Percentiles rank a stretch among this genome's conserved stretches.
Conservation (phyloP, 805 yeast genomes). For the Torulaspora microellipsoides region DNA sequence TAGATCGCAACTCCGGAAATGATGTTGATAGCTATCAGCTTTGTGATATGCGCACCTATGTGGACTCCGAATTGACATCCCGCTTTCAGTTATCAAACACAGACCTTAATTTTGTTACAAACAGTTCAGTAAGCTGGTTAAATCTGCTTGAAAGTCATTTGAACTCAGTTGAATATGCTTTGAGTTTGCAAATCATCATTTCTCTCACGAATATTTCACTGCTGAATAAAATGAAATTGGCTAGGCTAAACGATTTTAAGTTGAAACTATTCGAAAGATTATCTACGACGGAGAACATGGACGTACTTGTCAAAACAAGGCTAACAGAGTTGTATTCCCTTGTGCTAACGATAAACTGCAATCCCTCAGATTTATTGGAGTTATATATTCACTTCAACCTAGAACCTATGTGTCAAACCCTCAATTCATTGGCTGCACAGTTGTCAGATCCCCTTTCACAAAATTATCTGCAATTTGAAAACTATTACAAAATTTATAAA, state of each 20-base stretch:
- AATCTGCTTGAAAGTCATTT: conserved; percentile 7
- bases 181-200: conserved; percentile 23
- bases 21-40: background rate
- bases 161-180: conserved; percentile 10
- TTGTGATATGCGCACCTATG: conserved; percentile 18
- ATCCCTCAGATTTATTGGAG: conserved; percentile 18
- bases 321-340: conserved; percentile 17
- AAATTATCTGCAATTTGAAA: conserved; percentile 30
- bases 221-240: conserved; percentile 24
- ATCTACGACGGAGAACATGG: background rate
- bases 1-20: background rate
- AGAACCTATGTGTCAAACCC: conserved; percentile 5
- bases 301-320: conserved; percentile 2
- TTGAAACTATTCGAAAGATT: conserved; percentile 6
- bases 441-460: conserved; percentile 20
- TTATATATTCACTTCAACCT: conserved; percentile 15
- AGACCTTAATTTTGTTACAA: conserved; percentile 19
- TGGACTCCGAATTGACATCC: conserved; percentile 17
- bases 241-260: conserved; percentile 7
- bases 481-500: conserved; percentile 22
- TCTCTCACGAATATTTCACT: conserved; percentile 22
- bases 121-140: conserved; percentile 13
- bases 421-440: conserved; percentile 16
- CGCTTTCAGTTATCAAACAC: conserved; percentile 17
- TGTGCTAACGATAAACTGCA: conserved; percentile 19